Percentiles rank a stretch among this genome's conserved stretches.
Evolutionary conservation across 140 eudicot genomes (phyloP).

Genomic region (Cichorium intybus): DNA sequence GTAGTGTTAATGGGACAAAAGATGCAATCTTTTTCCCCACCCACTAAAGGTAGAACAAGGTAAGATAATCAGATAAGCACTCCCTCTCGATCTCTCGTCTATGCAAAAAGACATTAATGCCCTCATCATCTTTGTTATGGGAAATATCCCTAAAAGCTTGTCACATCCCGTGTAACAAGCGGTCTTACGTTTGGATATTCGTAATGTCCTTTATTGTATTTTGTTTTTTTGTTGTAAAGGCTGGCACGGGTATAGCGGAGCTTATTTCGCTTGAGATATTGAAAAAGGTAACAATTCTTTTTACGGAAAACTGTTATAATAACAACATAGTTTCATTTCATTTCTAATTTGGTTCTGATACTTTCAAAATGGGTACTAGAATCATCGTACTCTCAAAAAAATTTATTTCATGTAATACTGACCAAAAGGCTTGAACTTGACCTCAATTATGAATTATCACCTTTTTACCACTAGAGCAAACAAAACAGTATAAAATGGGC

Average conservation of each 20-base stretch:
- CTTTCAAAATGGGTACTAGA: neutral
- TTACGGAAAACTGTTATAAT: neutral
- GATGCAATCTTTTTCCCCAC: too few relatives aligned
- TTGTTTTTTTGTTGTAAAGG: constrained; percentile 44
- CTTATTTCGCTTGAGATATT: constrained; percentile 86
- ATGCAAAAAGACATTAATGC: neutral
- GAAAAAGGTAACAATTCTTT: constrained; percentile 46
- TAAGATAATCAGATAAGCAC: too few relatives aligned
- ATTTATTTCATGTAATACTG: too few relatives aligned
- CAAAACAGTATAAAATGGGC: neutral
- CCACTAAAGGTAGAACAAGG: too few relatives aligned
- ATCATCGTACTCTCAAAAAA: neutral
- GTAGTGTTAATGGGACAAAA: too few relatives aligned
- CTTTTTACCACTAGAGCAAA: too few relatives aligned
- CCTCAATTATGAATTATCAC: too few relatives aligned
- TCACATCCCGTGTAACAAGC: too few relatives aligned
- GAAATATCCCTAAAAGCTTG: too few relatives aligned
- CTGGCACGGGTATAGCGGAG: constrained; percentile 98
- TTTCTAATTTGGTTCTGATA: neutral
- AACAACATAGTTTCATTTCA: neutral
- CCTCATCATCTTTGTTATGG: too few relatives aligned
- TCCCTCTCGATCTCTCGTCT: too few relatives aligned
- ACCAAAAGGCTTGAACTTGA: neutral
- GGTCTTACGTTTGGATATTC: neutral
- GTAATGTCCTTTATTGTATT: neutral